Conservation (phyloP, 2,329 filamentous ascomycete species). For the Colletotrichum sidae region DNA sequence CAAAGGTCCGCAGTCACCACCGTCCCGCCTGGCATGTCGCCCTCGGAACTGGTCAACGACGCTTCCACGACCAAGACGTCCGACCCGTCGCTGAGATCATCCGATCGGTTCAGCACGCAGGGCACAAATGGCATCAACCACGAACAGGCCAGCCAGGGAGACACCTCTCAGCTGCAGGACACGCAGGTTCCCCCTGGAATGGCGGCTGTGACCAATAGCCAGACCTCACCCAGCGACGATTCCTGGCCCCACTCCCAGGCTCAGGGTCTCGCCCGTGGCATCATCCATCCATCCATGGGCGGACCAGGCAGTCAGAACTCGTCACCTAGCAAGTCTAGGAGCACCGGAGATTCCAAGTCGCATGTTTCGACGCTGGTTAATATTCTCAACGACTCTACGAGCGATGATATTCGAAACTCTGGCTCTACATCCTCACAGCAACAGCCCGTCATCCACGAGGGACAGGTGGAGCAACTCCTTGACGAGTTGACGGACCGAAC, state of each 20-base stretch:
- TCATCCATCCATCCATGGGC: conserved; percentile 43
- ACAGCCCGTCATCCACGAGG: conserved; percentile 59
- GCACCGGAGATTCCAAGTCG: conserved; percentile 49
- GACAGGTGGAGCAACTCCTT: conserved; percentile 68
- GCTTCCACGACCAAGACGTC: conserved; percentile 95
- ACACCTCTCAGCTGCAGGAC: conserved; percentile 62
- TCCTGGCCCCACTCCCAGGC: conserved; percentile 70
- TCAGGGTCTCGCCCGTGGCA: conserved; percentile 58
- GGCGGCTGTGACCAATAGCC: conserved; percentile 47
- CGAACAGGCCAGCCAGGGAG: conserved; percentile 53
- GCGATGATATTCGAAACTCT: conserved; percentile 47
- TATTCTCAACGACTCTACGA: conserved; percentile 54
- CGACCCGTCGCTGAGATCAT: conserved; percentile 73
- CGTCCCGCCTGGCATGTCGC: conserved; percentile 68
- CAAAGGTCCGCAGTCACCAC: conserved; percentile 72
- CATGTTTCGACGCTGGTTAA: conserved; percentile 50
- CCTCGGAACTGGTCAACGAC: conserved; percentile 77
- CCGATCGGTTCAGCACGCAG: conserved; percentile 76
- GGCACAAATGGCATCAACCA: conserved; percentile 74
- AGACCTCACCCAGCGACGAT: conserved; percentile 63
- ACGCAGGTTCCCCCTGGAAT: conserved; percentile 56
- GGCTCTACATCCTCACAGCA: conserved; percentile 36
- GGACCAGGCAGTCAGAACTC: conserved; percentile 52
- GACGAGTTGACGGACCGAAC: conserved; percentile 73
- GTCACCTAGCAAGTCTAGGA: conserved; percentile 45